phyloP scores from a whole-genome alignment of 2,329 filamentous ascomycete genomes.

The Magnaporthales sp. region DNA sequence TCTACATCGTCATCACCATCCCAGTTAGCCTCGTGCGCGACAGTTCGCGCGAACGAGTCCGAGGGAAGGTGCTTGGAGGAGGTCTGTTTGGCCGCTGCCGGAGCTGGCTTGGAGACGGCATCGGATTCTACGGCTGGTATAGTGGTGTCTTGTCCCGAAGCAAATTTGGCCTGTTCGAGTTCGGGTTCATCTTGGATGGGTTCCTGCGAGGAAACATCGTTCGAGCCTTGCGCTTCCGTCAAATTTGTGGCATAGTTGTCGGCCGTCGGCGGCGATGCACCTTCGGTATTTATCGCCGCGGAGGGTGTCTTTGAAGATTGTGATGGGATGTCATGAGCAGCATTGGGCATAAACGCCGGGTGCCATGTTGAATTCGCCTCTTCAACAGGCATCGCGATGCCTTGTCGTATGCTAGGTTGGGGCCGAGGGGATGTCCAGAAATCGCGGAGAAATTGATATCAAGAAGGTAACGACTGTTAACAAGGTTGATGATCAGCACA shows the following conservation, averaged over 20 bases:
- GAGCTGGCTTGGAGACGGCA: constrained; percentile 15
- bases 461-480: not conserved
- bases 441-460: not conserved
- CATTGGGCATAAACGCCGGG: constrained; percentile 42
- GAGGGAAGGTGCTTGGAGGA: constrained; percentile 47
- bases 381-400: constrained; percentile 30
- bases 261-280: not conserved
- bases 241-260: not conserved
- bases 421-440: constrained; percentile 2
- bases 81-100: constrained; percentile 11
- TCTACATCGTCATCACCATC: constrained; percentile 48
- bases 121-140: constrained; percentile 2
- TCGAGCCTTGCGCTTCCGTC: too few species aligned
- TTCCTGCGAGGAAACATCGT: not conserved
- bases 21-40: constrained; percentile 53
- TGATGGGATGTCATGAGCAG: constrained; percentile 14
- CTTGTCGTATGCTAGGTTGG: not conserved
- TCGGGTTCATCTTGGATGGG: not conserved
- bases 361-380: constrained; percentile 37
- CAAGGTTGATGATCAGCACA: not conserved
- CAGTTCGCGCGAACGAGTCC: constrained; percentile 55
- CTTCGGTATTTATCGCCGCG: not conserved
- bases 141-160: not conserved
- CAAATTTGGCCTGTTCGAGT: not conserved
- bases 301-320: not conserved